phyloP scores from a whole-genome alignment of 73 alveolate genomes.

The Strombidium stylifer region DNA sequence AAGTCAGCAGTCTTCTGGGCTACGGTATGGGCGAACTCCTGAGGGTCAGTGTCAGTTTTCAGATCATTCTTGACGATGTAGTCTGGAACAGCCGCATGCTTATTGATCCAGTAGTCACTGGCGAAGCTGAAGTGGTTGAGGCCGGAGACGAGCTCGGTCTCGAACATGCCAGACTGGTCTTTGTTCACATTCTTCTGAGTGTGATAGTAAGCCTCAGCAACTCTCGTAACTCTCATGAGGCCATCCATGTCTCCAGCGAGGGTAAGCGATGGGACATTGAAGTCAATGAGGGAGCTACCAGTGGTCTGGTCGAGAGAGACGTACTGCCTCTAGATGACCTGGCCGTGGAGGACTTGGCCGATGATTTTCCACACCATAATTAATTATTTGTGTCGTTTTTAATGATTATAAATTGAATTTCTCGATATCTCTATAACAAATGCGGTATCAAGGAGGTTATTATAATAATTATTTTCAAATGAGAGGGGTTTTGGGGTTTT shows the following conservation, averaged over 20 bases:
- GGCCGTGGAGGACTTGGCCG: too few species aligned
- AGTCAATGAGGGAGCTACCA: not conserved
- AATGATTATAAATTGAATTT: too few species aligned
- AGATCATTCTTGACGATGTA: slow-evolving; percentile 45
- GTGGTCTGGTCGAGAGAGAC: not conserved
- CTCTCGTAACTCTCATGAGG: slow-evolving; percentile 2
- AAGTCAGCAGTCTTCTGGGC: slow-evolving; percentile 7
- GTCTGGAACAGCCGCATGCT: slow-evolving; percentile 36
- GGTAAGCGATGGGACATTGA: slow-evolving; percentile 14
- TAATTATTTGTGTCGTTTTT: too few species aligned
- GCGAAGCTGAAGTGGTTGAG: slow-evolving; percentile 31
- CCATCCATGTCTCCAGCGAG: slow-evolving; percentile 30
- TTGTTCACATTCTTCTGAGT: not conserved
- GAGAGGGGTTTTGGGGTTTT: slow-evolving; percentile 9
- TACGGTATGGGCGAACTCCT: slow-evolving; percentile 12
- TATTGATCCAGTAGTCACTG: too few species aligned
- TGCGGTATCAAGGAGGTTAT: too few species aligned
- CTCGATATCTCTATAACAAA: too few species aligned
- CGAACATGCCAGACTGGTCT: slow-evolving; percentile 1
- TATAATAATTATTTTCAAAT: too few species aligned
- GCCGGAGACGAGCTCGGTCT: slow-evolving; percentile 8
- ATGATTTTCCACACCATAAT: too few species aligned
- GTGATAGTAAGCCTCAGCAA: slow-evolving; percentile 8
- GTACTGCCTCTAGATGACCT: too few species aligned
- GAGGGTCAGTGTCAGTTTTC: slow-evolving; percentile 27